phyloP scores from a whole-genome alignment of 108 stramenopile genomes.

The Cyclotella sp. region DNA sequence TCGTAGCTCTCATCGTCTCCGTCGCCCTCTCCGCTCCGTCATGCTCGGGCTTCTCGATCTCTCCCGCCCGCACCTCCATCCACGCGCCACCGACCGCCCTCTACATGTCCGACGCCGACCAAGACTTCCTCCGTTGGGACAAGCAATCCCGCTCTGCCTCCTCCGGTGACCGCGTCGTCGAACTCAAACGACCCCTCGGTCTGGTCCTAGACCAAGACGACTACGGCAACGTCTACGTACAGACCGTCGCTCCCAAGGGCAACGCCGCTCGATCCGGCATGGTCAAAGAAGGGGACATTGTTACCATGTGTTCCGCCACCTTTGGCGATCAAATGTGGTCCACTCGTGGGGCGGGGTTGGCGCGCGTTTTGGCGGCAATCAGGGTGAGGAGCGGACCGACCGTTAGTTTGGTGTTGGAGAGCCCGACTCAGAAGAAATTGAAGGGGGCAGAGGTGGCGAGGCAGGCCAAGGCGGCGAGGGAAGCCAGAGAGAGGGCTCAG shows the following conservation, averaged over 20 bases:
- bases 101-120: slow-evolving; percentile 54
- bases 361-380: slow-evolving; percentile 90
- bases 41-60: slow-evolving; percentile 4
- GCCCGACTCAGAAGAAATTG: slow-evolving; percentile 57
- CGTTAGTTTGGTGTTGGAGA: slow-evolving; percentile 86
- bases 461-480: slow-evolving; percentile 70
- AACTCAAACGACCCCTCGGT: slow-evolving; percentile 91
- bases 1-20: slow-evolving; percentile 31
- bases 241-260: slow-evolving; percentile 88
- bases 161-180: slow-evolving; percentile 86
- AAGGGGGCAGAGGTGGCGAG: slow-evolving; percentile 70
- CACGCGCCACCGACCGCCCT: background rate
- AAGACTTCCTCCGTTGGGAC: slow-evolving; percentile 74
- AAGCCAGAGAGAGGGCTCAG: slow-evolving; percentile 79
- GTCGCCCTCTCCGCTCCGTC: slow-evolving; percentile 29
- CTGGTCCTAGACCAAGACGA: slow-evolving; percentile 92
- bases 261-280: slow-evolving; percentile 92
- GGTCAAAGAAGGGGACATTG: slow-evolving; percentile 89
- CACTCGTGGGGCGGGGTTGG: slow-evolving; percentile 88
- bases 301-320: slow-evolving; percentile 94
- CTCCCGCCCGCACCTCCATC: background rate
- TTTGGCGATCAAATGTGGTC: slow-evolving; percentile 98
- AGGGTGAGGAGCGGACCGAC: slow-evolving; percentile 84
- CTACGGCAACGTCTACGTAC: slow-evolving; percentile 87
- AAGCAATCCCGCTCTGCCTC: slow-evolving; percentile 66